Evolutionary conservation across 2,329 filamentous ascomycete genomes (phyloP).

Genomic region (Pseudogymnoascus sp.): DNA sequence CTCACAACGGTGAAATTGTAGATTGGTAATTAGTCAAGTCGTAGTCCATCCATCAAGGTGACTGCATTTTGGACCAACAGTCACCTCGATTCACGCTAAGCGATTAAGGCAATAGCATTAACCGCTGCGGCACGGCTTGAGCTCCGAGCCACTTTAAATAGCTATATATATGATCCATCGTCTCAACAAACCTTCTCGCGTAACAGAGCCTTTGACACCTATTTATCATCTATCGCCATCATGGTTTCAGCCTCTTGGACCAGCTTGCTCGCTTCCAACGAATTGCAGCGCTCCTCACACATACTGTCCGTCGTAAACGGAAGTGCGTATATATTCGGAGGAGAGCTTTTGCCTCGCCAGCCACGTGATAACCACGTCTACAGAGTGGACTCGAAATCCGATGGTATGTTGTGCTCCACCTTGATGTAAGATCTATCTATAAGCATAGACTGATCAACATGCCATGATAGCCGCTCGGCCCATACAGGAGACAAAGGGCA

Average conservation of each 20-base stretch:
- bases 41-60: too few species aligned
- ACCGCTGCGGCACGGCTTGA: neutral
- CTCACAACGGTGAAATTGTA: too few species aligned
- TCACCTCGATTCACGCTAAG: neutral
- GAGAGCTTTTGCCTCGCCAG: conserved; percentile 41
- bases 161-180: neutral
- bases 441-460: neutral
- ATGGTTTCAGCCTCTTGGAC: conserved; percentile 21
- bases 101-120: neutral
- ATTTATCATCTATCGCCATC: neutral
- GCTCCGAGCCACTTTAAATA: neutral
- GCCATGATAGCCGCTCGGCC: neutral
- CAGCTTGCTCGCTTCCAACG: conserved; percentile 19
- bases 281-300: conserved; percentile 43
- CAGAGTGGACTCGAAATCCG: conserved; percentile 26
- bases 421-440: neutral
- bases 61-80: too few species aligned
- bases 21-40: too few species aligned
- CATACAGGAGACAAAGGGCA: conserved; percentile 1
- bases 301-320: conserved; percentile 33
- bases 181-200: neutral
- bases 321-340: conserved; percentile 40
- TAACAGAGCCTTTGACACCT: neutral
- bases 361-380: conserved; percentile 43
- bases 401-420: neutral